These are phyloP conservation scores for Gnetum montanum DNA, from an alignment of 75 land plant species.

Conservation along the genomic window DNA sequence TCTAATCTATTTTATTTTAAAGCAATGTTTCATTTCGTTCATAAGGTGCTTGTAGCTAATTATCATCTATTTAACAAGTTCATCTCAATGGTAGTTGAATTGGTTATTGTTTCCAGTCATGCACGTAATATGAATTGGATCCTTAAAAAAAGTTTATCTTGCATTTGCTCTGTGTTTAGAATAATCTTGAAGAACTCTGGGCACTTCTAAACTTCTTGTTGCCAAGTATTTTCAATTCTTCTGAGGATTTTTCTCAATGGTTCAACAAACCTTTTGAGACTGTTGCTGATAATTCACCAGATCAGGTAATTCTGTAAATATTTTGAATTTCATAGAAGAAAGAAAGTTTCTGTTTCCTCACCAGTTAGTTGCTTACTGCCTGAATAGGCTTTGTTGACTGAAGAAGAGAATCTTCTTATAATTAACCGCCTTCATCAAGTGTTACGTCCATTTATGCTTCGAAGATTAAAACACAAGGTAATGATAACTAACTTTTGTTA, in stretches of 20 bases:
- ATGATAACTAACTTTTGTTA: not conserved
- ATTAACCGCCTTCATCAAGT: constrained; percentile 99
- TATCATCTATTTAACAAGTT: no score
- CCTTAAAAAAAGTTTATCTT: no score
- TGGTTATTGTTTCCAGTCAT: no score
- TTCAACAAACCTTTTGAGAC: constrained; percentile 97
- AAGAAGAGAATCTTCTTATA: constrained; percentile 96
- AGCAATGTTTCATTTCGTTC: not conserved
- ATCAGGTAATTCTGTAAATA: constrained; percentile 63
- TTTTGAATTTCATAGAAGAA: not conserved
- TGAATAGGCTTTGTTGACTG: constrained; percentile 77
- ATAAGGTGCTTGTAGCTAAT: no score
- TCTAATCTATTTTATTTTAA: constrained; percentile 10
- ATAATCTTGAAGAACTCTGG: constrained; percentile 98
- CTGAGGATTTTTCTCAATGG: constrained; percentile 99
- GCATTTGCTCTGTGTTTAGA: constrained; percentile 66
- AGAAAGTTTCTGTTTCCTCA: not conserved
- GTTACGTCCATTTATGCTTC: constrained; percentile 92
- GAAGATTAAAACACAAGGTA: constrained; percentile 98
- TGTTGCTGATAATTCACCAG: constrained; percentile 69
- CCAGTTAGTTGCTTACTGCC: not conserved
- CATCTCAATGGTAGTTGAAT: no score
- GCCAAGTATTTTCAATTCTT: constrained; percentile 95
- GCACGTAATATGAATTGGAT: no score
- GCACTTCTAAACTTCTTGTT: constrained; percentile 90